A percentile compares a stretch with the other conserved stretches of the same genome.
These are phyloP conservation scores for Leccinum fibrillosum DNA, from an alignment of 768 basidiomycete species.

Conservation along the genomic window DNA sequence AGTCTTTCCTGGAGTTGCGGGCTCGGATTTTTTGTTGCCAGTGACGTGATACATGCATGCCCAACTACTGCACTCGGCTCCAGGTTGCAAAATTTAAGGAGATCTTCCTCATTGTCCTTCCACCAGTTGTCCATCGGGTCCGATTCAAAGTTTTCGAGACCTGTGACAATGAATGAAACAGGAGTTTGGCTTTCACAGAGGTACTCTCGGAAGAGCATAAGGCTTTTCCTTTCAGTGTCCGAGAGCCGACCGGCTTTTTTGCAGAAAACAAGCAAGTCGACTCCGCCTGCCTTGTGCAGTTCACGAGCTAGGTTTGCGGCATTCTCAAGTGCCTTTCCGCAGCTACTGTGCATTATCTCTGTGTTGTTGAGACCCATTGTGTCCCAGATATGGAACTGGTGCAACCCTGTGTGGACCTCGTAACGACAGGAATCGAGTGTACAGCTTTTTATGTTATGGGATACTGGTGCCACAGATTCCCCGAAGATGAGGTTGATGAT, in stretches of 20 bases:
- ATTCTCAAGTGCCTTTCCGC: slow-evolving; percentile 19
- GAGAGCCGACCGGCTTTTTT: slow-evolving; percentile 30
- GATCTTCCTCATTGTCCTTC: slow-evolving; percentile 13
- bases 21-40: not conserved
- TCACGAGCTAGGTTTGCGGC: slow-evolving; percentile 28
- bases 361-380: slow-evolving; percentile 28
- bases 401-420: slow-evolving; percentile 15
- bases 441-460: slow-evolving; percentile 17
- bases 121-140: slow-evolving; percentile 33
- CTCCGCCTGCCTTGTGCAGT: slow-evolving; percentile 27
- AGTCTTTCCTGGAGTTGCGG: slow-evolving; percentile 2
- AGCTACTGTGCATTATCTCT: not conserved
- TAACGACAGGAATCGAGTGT: slow-evolving; percentile 31
- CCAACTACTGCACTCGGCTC: slow-evolving; percentile 13
- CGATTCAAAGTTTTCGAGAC: slow-evolving; percentile 27
- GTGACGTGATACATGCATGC: slow-evolving; percentile 32
- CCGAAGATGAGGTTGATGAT: slow-evolving; percentile 39
- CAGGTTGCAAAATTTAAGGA: slow-evolving; percentile 9
- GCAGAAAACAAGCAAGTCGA: slow-evolving; percentile 39
- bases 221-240: slow-evolving; percentile 27
- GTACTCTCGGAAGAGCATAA: slow-evolving; percentile 35
- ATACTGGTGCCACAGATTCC: slow-evolving; percentile 17
- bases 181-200: slow-evolving; percentile 38
- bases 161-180: slow-evolving; percentile 36
- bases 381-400: slow-evolving; percentile 29